Evolutionary conservation across 129 eudicot species (phyloP).

Genomic region (Flaveria linearis): DNA sequence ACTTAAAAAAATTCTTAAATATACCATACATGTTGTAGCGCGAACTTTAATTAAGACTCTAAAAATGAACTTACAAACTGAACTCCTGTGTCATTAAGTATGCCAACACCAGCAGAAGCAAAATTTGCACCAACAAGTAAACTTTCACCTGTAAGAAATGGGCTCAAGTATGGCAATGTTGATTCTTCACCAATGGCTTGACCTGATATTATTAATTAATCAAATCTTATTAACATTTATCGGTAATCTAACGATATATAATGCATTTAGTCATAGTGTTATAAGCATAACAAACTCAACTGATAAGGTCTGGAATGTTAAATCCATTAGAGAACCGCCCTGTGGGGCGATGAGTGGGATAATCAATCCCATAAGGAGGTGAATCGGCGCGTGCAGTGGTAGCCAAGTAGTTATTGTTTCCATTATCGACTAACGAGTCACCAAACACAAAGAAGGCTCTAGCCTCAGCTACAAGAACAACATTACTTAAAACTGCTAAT

Average conservation of each 20-base stretch:
- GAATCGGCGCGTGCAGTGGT: conserved; percentile 59
- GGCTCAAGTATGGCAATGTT: conserved; percentile 64
- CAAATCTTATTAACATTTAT: not conserved
- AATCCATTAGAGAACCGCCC: conserved; percentile 70
- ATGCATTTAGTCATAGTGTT: not conserved
- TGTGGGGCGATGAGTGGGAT: conserved; percentile 49
- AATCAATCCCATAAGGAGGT: conserved; percentile 58
- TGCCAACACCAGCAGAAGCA: conserved; percentile 70
- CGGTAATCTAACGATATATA: not conserved
- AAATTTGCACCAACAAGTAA: conserved; percentile 69
- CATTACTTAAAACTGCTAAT: conserved; percentile 4
- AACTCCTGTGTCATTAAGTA: conserved; percentile 61
- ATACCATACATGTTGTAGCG: not conserved
- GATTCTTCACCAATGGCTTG: conserved; percentile 48
- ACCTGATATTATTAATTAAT: conserved; percentile 35
- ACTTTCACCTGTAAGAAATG: conserved; percentile 43
- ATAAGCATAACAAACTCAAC: conserved; percentile 37
- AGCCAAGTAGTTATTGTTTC: conserved; percentile 59
- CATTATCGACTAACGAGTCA: conserved; percentile 59
- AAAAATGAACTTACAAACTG: conserved; percentile 52
- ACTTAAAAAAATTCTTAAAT: conserved; percentile 9
- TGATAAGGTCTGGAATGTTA: conserved; percentile 58
- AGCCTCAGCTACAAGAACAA: conserved; percentile 33
- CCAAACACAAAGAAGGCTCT: conserved; percentile 65
- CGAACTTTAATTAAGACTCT: not conserved